These are phyloP conservation scores for Arthrobotrys megalospora DNA, from an alignment of 2,329 filamentous ascomycete species.

Conservation along the genomic window DNA sequence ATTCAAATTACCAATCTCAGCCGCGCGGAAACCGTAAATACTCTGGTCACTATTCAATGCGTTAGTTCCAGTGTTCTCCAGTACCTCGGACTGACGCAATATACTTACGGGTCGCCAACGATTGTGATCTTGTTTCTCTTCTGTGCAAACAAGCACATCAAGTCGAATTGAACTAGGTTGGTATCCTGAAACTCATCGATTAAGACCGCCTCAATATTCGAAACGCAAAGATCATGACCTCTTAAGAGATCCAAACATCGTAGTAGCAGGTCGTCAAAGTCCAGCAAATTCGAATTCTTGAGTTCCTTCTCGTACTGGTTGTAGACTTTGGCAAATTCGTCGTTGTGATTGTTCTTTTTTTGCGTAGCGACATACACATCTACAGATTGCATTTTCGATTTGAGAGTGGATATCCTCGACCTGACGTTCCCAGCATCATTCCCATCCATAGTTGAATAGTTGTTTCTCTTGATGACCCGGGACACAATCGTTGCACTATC, in stretches of 20 bases:
- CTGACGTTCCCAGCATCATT: constrained; percentile 81
- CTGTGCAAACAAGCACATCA: constrained; percentile 90
- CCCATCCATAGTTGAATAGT: constrained; percentile 67
- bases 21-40: constrained; percentile 95
- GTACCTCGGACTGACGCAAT: not conserved
- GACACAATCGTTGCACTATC: constrained; percentile 80
- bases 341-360: constrained; percentile 62
- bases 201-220: constrained; percentile 89
- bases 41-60: constrained; percentile 78
- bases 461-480: constrained; percentile 83
- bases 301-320: constrained; percentile 84
- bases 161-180: constrained; percentile 92
- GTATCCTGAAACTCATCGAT: constrained; percentile 99
- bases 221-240: constrained; percentile 82
- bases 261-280: constrained; percentile 93
- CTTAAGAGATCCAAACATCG: constrained; percentile 84
- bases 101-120: constrained; percentile 81
- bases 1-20: constrained; percentile 89
- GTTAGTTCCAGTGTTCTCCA: not conserved
- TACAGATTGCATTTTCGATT: constrained; percentile 71
- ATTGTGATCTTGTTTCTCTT: constrained; percentile 84
- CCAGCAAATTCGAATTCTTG: constrained; percentile 82
- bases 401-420: constrained; percentile 79
- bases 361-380: constrained; percentile 64
- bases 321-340: constrained; percentile 79